These are phyloP conservation scores for Eimeria falciformis DNA, from an alignment of 169 alveolate genomes.

Conservation along the genomic window DNA sequence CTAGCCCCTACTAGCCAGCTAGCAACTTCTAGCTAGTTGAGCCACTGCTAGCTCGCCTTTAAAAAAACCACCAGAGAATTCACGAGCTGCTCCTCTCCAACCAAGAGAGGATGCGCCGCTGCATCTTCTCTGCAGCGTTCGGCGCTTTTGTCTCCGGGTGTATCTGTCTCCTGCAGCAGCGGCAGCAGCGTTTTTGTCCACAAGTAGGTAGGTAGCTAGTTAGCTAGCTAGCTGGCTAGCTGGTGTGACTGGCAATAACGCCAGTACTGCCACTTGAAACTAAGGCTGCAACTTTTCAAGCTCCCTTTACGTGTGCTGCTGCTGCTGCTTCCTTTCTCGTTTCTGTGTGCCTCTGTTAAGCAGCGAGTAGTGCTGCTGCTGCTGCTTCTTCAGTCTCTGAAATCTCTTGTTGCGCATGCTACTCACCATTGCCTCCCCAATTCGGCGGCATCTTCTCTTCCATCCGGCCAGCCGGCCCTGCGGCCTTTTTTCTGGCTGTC, in stretches of 20 bases:
- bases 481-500: too few species aligned
- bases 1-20: background rate
- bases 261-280: background rate
- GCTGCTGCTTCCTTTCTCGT: background rate
- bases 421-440: slow-evolving; percentile 49
- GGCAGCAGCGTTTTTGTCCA: background rate
- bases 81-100: background rate
- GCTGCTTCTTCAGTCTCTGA: background rate
- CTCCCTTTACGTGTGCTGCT: background rate
- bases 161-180: background rate
- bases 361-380: background rate
- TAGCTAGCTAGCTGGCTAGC: background rate
- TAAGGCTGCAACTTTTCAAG: background rate
- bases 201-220: background rate
- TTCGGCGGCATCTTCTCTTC: background rate
- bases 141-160: slow-evolving; percentile 44
- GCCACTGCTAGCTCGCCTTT: slow-evolving; percentile 10
- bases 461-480: background rate
- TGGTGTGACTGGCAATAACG: background rate
- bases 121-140: background rate
- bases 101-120: background rate
- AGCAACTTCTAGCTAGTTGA: slow-evolving; percentile 23
- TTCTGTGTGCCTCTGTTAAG: too few species aligned
- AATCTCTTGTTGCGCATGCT: background rate
- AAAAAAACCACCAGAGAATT: background rate